Percentiles rank a stretch among this genome's conserved stretches.
Conservation (phyloP, 2,329 filamentous ascomycete species). For the Fusarium buharicum region DNA sequence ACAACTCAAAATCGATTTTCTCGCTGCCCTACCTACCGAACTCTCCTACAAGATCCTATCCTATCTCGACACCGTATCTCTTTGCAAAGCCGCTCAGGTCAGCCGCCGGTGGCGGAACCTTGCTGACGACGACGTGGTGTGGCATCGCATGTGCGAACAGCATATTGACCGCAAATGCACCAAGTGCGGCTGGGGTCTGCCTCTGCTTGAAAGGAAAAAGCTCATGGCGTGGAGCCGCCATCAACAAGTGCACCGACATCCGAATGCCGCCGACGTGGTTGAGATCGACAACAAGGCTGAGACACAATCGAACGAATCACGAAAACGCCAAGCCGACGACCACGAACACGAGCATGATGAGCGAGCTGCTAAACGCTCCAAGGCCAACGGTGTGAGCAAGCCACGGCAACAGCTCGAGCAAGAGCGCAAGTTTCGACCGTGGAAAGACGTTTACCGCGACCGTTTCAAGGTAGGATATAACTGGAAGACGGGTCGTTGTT, state of each 20-base stretch:
- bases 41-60: conserved; percentile 93
- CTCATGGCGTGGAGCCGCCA: conserved; percentile 87
- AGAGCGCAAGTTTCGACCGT: conserved; percentile 70
- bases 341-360: conserved; percentile 45
- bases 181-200: conserved; percentile 95
- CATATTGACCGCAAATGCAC: conserved; percentile 94
- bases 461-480: conserved; percentile 95
- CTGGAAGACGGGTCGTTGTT: conserved; percentile 95
- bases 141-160: conserved; percentile 97
- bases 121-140: conserved; percentile 97
- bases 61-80: conserved; percentile 90
- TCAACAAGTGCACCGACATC: conserved; percentile 69
- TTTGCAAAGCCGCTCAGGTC: conserved; percentile 96
- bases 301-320: conserved; percentile 41
- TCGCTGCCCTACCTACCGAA: conserved; percentile 87
- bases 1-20: conserved; percentile 96
- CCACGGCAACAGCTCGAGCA: conserved; percentile 51
- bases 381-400: conserved; percentile 41
- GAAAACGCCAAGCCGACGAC: conserved; percentile 49
- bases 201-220: conserved; percentile 87
- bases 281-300: conserved; percentile 42
- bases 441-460: conserved; percentile 98
- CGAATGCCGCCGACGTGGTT: conserved; percentile 40
- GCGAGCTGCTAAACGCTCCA: conserved; percentile 50
- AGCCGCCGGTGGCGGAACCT: conserved; percentile 87